Conservation (phyloP, 495 filamentous ascomycete genomes). For the Tuber borchii region DNA sequence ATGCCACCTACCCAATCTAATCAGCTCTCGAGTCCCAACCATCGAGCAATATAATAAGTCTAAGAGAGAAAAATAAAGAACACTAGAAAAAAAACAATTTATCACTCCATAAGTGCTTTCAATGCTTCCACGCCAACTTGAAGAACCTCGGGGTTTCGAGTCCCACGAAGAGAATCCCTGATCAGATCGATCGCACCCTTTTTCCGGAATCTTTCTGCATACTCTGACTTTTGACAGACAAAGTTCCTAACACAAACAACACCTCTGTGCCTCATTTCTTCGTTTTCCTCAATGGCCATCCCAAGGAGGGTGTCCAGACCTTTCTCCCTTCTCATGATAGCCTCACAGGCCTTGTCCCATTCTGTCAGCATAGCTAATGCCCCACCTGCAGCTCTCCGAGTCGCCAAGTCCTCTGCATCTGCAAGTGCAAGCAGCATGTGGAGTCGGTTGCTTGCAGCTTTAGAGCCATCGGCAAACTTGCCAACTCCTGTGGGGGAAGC, state of each 20-base stretch:
- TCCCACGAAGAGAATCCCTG: constrained; percentile 59
- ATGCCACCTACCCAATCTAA: background rate
- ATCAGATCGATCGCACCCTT: constrained; percentile 56
- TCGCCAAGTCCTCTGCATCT: constrained; percentile 72
- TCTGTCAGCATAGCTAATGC: constrained; percentile 77
- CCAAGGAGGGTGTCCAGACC: constrained; percentile 65
- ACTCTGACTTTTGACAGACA: constrained; percentile 30
- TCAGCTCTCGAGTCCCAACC: background rate
- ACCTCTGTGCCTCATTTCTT: constrained; percentile 70
- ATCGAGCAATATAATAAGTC: background rate
- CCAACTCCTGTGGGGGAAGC: constrained; percentile 65
- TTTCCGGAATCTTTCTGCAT: constrained; percentile 40
- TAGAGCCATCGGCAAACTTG: constrained; percentile 64
- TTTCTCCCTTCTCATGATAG: constrained; percentile 59
- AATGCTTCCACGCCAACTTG: constrained; percentile 58
- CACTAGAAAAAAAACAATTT: background rate
- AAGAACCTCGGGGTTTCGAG: constrained; percentile 57
- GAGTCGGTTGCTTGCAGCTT: constrained; percentile 62
- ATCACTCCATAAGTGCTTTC: constrained; percentile 52
- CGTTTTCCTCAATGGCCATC: constrained; percentile 67
- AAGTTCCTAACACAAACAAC: constrained; percentile 67
- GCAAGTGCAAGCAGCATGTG: constrained; percentile 79
- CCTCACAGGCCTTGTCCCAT: constrained; percentile 64
- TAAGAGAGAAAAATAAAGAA: background rate
- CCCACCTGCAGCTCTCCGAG: constrained; percentile 77